A percentile compares a stretch with the other conserved stretches of the same genome.
These are phyloP conservation scores for Ophiostoma himal-ulmi DNA, from an alignment of 2,329 filamentous ascomycete genomes.

Conservation along the genomic window DNA sequence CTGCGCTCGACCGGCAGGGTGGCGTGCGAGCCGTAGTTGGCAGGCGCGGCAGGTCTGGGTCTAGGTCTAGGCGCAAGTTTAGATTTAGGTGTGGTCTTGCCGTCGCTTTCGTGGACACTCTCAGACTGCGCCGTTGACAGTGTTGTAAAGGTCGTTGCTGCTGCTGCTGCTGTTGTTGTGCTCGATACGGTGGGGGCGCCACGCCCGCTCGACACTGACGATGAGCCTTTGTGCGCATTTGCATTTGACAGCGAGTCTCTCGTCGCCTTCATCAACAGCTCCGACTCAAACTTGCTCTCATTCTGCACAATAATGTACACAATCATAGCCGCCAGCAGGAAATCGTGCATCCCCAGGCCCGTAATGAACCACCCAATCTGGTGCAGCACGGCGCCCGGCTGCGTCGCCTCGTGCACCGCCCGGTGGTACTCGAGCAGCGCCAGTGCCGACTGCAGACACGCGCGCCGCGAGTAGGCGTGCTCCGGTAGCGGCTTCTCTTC, in stretches of 20 bases:
- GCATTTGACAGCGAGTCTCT: background rate
- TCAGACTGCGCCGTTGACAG: background rate
- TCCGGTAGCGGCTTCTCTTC: conserved; percentile 39
- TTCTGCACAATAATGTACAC: conserved; percentile 49
- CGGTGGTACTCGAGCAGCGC: conserved; percentile 45
- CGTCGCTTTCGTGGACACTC: too few species aligned
- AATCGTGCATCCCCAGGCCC: conserved; percentile 55
- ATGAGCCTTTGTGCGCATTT: background rate
- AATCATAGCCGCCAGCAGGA: conserved; percentile 56
- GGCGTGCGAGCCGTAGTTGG: conserved; percentile 29
- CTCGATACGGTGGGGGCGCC: background rate
- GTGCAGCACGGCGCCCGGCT: conserved; percentile 49
- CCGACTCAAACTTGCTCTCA: conserved; percentile 29
- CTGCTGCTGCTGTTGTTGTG: conserved; percentile 30
- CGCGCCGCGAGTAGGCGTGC: conserved; percentile 48
- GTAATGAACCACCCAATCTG: conserved; percentile 53
- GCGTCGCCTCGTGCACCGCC: conserved; percentile 43
- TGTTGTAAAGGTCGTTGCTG: background rate
- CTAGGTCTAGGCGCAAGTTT: background rate
- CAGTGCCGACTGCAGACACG: conserved; percentile 46
- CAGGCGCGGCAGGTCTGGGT: conserved; percentile 21
- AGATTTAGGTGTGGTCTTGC: background rate
- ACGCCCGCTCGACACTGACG: background rate
- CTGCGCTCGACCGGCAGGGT: conserved; percentile 25
- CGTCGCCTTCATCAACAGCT: conserved; percentile 21